A percentile compares a stretch with the other conserved stretches of the same genome.
Evolutionary conservation across 352 stramenopile genomes (phyloP).

Genomic region (Pythium grandisporangium): DNA sequence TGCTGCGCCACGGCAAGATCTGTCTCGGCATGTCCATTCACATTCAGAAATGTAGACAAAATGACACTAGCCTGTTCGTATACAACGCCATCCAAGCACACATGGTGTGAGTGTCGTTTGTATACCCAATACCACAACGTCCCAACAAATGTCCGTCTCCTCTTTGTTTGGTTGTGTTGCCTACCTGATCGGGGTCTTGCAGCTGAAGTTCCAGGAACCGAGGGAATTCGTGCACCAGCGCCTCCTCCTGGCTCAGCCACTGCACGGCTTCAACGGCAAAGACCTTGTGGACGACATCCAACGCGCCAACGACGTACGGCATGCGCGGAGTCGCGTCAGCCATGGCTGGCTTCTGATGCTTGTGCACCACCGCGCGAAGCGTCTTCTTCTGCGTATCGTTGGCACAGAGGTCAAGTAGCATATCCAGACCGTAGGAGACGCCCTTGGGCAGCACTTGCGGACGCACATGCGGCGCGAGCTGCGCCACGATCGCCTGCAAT

Average conservation of each 20-base stretch:
- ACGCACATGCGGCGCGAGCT: slow-evolving; percentile 38
- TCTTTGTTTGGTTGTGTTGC: not conserved
- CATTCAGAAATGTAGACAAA: slow-evolving; percentile 40
- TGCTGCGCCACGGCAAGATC: slow-evolving; percentile 38
- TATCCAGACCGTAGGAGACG: slow-evolving; percentile 41
- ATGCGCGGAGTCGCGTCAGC: slow-evolving; percentile 17
- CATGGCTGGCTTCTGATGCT: slow-evolving; percentile 22
- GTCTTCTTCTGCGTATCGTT: slow-evolving; percentile 48
- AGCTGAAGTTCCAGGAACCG: slow-evolving; percentile 72
- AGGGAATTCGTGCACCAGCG: slow-evolving; percentile 57
- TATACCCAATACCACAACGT: not conserved
- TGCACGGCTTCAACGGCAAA: slow-evolving; percentile 53
- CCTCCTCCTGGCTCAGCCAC: slow-evolving; percentile 55
- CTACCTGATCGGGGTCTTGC: slow-evolving; percentile 31
- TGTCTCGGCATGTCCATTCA: slow-evolving; percentile 38
- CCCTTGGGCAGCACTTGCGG: slow-evolving; percentile 69
- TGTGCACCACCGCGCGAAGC: slow-evolving; percentile 34
- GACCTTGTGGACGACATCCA: slow-evolving; percentile 48
- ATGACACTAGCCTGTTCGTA: slow-evolving; percentile 24
- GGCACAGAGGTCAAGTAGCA: slow-evolving; percentile 51
- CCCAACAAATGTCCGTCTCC: too few species aligned
- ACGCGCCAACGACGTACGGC: slow-evolving; percentile 39
- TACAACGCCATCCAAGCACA: too few species aligned
- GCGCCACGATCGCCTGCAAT: slow-evolving; percentile 41
- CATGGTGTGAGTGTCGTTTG: too few species aligned